These are phyloP conservation scores for Coffea eugenioides DNA, from an alignment of 257 asterid genomes.

Conservation along the genomic window DNA sequence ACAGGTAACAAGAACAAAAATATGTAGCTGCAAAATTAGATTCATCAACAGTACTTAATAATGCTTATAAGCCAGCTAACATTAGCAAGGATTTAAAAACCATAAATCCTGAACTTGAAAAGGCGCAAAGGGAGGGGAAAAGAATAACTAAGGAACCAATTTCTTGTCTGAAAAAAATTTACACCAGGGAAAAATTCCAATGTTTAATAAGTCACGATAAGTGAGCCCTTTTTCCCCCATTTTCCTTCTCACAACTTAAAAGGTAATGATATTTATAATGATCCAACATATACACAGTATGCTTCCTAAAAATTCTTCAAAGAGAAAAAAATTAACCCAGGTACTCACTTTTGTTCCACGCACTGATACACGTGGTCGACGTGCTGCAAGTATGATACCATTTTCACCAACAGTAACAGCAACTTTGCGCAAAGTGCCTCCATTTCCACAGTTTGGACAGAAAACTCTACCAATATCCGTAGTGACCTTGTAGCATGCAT, in stretches of 20 bases:
- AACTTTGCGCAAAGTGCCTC: conserved; percentile 93
- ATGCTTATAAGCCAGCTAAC: neutral
- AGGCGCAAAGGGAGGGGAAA: neutral
- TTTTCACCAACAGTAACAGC: conserved; percentile 91
- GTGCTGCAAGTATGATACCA: conserved; percentile 75
- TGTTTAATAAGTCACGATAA: neutral
- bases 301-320: neutral
- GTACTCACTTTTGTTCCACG: conserved; percentile 89
- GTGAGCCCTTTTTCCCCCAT: neutral
- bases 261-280: neutral
- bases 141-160: neutral
- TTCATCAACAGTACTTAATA: neutral
- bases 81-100: neutral
- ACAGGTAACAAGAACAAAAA: neutral
- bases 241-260: neutral
- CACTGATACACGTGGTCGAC: conserved; percentile 74
- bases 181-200: neutral
- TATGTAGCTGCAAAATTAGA: neutral
- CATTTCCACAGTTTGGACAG: conserved; percentile 96
- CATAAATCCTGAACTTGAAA: neutral
- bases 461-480: conserved; percentile 84
- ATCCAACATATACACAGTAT: neutral
- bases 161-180: neutral
- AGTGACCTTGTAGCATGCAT: conserved; percentile 94
- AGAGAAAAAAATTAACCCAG: neutral